Conservation (phyloP, 2,329 filamentous ascomycete genomes). For the Pezicula carpinea region DNA sequence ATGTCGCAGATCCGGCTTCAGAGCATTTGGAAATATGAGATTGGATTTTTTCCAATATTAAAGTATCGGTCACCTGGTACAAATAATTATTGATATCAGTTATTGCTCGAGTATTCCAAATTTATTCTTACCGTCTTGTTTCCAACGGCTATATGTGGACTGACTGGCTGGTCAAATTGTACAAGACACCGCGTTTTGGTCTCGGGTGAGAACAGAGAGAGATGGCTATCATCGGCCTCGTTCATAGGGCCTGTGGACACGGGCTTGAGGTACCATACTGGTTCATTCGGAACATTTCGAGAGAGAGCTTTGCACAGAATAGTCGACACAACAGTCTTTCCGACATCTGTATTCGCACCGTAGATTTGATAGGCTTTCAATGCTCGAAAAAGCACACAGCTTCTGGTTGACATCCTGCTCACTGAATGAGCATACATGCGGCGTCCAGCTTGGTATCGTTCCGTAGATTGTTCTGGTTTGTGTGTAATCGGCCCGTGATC, state of each 20-base stretch:
- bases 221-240: constrained; percentile 65
- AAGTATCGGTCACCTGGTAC: constrained; percentile 45
- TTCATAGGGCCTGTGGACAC: constrained; percentile 69
- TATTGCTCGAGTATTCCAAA: not conserved
- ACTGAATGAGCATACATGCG: no score
- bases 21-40: constrained; percentile 40
- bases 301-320: constrained; percentile 61
- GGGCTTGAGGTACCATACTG: constrained; percentile 69
- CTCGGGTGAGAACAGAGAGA: constrained; percentile 51
- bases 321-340: constrained; percentile 78
- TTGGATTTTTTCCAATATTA: constrained; percentile 45
- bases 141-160: constrained; percentile 69
- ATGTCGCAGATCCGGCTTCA: constrained; percentile 43
- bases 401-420: constrained; percentile 9
- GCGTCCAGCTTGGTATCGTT: no score
- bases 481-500: no score
- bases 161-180: constrained; percentile 70
- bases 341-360: constrained; percentile 79
- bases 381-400: constrained; percentile 37
- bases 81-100: no score
- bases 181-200: constrained; percentile 57
- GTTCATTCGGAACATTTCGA: constrained; percentile 38
- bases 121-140: not conserved
- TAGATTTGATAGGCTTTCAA: constrained; percentile 71
- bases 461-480: not conserved